Evolutionary conservation across 202 grass and related monocot genomes (phyloP), one percentile per base, ranked within the genome.

Genomic region (Elaeis oleifera): DNA sequence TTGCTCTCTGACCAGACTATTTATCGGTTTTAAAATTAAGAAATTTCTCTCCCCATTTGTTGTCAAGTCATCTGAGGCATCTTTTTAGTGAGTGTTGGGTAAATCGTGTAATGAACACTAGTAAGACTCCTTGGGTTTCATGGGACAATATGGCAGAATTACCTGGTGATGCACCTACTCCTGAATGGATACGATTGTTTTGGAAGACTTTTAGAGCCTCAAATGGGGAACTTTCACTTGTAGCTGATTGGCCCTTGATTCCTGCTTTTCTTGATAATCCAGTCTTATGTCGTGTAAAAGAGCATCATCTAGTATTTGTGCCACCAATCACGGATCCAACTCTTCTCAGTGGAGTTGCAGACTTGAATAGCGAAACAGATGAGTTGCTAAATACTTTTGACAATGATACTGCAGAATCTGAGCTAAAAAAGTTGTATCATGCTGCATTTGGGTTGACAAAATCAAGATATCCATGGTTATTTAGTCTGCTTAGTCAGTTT

Each of bases 211-310:
- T 74, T 76, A 83, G 61, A 56, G 84, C 79, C 36, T 71, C 85
- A 64, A 77, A 82, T 24, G 87, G 91, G 28, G 91, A 96, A 39
- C 69, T 96, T 60, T 78, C 79, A 31, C 87, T 96, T 78, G 50
- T 96, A 31, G 83, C 81, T 68, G 87, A 88, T 16, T 96, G 91
- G 91, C 91, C 91, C 63, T 81, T 96, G 63, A 71, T 96, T 88
- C 91, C 91, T 76, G 91, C 84, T 70, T 88, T 88, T 82, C 61
- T 96, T 9, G 62, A 81, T 61, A 70, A 57, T 24, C 74, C 87
- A 52, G 68, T 89, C 77, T 67, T 96, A 16, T 96, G 84, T 51
- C 77, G 71, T 83, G 87, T 85, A 64, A 91, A 88, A 75, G 73
- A 85, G 20, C 39, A 54, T 52, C 87, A 85, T 70, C 74, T 91